Evolutionary conservation across 495 filamentous ascomycete genomes (phyloP).

Genomic region (Margaritispora aquatica): DNA sequence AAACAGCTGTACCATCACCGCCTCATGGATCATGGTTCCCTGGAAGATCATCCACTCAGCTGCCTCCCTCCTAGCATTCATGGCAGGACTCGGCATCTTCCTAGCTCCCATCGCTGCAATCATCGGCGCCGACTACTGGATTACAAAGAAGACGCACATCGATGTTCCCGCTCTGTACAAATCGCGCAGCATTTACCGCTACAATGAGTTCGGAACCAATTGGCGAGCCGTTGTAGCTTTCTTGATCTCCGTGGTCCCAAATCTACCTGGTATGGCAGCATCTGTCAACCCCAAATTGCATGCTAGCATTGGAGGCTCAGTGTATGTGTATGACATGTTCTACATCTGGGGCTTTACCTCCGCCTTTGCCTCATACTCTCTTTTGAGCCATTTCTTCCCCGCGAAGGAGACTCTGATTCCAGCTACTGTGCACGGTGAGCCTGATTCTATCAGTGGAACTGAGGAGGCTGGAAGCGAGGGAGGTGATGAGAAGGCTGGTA

Average conservation of each 20-base stretch:
- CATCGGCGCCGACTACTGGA: slow-evolving; percentile 42
- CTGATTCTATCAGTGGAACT: slow-evolving; percentile 1
- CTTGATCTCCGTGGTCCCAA: slow-evolving; percentile 32
- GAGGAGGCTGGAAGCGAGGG: slow-evolving; percentile 17
- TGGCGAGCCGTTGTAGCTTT: slow-evolving; percentile 38
- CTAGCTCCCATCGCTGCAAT: slow-evolving; percentile 43
- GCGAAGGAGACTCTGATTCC: slow-evolving; percentile 27
- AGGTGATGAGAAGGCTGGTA: slow-evolving; percentile 13
- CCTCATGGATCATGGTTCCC: slow-evolving; percentile 51
- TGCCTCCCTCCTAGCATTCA: slow-evolving; percentile 52
- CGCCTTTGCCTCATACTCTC: slow-evolving; percentile 29
- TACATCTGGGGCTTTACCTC: slow-evolving; percentile 35
- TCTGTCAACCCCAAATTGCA: slow-evolving; percentile 39
- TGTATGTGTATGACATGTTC: slow-evolving; percentile 33
- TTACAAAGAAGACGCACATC: slow-evolving; percentile 36
- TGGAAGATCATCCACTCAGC: slow-evolving; percentile 59
- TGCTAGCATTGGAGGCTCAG: slow-evolving; percentile 28
- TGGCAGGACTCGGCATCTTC: slow-evolving; percentile 41
- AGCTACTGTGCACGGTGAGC: slow-evolving; percentile 10
- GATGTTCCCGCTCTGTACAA: slow-evolving; percentile 39
- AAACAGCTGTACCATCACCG: slow-evolving; percentile 44
- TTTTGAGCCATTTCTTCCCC: slow-evolving; percentile 32
- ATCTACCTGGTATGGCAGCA: slow-evolving; percentile 33
- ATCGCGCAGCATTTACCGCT: slow-evolving; percentile 28
- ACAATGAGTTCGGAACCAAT: slow-evolving; percentile 31